Evolutionary conservation across 2,329 filamentous ascomycete genomes (phyloP).

Genomic region (Lachnellula suecica): DNA sequence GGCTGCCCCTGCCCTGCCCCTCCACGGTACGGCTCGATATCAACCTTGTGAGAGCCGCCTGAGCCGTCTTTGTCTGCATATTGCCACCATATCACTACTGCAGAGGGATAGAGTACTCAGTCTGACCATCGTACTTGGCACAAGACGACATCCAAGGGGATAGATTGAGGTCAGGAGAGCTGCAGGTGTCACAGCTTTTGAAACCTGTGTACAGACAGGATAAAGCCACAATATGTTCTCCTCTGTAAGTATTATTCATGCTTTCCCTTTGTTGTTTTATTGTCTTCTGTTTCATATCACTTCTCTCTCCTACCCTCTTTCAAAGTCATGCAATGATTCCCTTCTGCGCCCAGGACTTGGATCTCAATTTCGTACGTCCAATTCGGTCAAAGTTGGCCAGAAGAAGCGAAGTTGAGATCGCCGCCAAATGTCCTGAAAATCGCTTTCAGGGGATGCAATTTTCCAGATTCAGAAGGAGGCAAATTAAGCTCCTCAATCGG

Average conservation of each 20-base stretch:
- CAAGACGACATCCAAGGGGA: neutral
- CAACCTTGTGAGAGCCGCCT: neutral
- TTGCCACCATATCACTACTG: too few species aligned
- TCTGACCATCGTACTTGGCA: neutral
- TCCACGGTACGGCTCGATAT: neutral
- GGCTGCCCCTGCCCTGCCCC: neutral
- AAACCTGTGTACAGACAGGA: conserved; percentile 3
- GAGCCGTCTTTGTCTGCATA: neutral
- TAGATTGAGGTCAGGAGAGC: neutral
- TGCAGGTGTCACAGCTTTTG: neutral
- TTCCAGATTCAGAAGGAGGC: neutral
- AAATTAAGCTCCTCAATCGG: neutral
- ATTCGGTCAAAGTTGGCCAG: neutral
- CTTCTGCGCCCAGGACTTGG: neutral
- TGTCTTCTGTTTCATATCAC: neutral
- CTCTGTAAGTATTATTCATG: conserved; percentile 15
- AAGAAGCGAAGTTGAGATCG: neutral
- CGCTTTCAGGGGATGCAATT: neutral
- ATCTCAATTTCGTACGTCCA: neutral
- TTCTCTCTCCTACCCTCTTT: neutral
- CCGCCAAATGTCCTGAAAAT: neutral
- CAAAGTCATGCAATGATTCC: neutral
- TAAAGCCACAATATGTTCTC: conserved; percentile 16
- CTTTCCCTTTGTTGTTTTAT: neutral
- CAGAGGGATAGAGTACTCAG: too few species aligned